Evolutionary conservation across 176 grass and related monocot genomes (phyloP).

Genomic region (Oropetium thomaeum): DNA sequence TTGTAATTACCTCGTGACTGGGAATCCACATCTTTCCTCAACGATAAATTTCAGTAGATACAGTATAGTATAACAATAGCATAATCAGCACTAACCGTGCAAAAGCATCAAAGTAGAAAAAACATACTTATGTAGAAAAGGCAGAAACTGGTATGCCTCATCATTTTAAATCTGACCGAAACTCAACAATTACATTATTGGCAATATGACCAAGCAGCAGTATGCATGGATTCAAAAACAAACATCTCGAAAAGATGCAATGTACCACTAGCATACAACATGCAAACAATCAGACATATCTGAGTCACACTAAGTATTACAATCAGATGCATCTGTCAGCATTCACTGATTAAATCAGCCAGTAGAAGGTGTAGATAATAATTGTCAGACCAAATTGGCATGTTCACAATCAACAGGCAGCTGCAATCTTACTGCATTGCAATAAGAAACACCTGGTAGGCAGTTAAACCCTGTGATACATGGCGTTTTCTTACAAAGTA

Average conservation of each 20-base stretch:
- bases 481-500: not conserved
- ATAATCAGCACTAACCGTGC: not conserved
- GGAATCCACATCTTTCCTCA: not conserved
- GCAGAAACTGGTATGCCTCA: too few relatives aligned
- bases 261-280: not conserved
- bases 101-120: not conserved
- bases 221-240: not conserved
- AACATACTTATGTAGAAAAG: too few relatives aligned
- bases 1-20: not conserved
- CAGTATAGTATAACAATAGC: too few relatives aligned
- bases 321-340: not conserved
- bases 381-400: not conserved
- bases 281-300: not conserved
- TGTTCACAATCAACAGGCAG: not conserved
- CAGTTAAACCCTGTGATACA: not conserved
- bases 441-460: not conserved
- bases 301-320: not conserved
- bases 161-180: not conserved
- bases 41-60: not conserved
- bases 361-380: not conserved
- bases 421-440: not conserved
- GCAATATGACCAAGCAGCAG: not conserved
- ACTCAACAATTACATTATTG: not conserved
- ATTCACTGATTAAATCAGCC: not conserved
- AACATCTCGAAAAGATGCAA: not conserved